phyloP scores from a whole-genome alignment of 2,329 filamentous ascomycete species.

The Cryphonectria naterciae region DNA sequence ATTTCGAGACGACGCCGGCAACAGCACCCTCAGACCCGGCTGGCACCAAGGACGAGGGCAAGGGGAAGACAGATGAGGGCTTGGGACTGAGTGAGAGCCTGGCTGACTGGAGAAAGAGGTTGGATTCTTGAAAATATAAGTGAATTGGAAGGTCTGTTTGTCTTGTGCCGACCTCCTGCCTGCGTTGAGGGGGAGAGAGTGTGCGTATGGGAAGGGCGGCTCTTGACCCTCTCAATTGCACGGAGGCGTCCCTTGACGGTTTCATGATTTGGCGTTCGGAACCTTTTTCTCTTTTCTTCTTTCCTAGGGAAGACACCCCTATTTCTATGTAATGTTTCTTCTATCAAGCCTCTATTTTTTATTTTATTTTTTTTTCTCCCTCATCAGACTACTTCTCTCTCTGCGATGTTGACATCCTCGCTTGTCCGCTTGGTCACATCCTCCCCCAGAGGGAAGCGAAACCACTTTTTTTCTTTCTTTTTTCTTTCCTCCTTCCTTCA shows the following conservation, averaged over 20 bases:
- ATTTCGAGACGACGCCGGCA: slow-evolving; percentile 64
- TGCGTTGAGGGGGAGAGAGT: not conserved
- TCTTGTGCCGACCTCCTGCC: not conserved
- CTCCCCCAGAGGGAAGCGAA: not conserved
- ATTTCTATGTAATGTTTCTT: slow-evolving; percentile 26
- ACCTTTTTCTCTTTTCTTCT: slow-evolving; percentile 11
- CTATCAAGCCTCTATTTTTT: not conserved
- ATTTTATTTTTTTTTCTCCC: not conserved
- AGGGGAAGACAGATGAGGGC: slow-evolving; percentile 35
- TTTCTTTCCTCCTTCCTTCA: not conserved
- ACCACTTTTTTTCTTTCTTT: not conserved
- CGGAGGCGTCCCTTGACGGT: slow-evolving; percentile 14
- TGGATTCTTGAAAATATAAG: slow-evolving; percentile 54
- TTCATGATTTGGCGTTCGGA: slow-evolving; percentile 26
- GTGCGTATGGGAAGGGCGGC: too few species aligned
- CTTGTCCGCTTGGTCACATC: not conserved
- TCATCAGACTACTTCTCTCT: not conserved
- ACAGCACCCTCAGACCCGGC: slow-evolving; percentile 31
- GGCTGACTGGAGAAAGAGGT: slow-evolving; percentile 77
- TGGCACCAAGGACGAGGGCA: slow-evolving; percentile 45
- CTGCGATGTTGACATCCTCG: not conserved
- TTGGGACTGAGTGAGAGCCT: slow-evolving; percentile 70
- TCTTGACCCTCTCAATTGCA: not conserved
- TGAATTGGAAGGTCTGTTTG: slow-evolving; percentile 37
- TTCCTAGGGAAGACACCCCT: slow-evolving; percentile 15